A percentile compares a stretch with the other conserved stretches of the same genome.
Conservation (phyloP, 2,329 filamentous ascomycete genomes). For the Aspergillus clavatus region DNA sequence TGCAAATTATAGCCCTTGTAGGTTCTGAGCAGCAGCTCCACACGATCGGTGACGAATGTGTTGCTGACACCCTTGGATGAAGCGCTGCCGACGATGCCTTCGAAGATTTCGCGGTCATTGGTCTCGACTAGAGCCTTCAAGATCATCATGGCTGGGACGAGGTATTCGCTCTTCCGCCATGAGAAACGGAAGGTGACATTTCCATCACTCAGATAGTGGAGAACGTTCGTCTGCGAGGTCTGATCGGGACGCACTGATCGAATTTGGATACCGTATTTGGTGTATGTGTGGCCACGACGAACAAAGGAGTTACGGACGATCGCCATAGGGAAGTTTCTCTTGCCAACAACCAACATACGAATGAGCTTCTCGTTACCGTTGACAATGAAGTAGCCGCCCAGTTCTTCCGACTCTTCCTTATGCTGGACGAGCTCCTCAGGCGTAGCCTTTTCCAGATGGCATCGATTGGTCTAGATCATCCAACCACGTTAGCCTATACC, state of each 20-base stretch:
- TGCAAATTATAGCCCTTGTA: conserved; percentile 89
- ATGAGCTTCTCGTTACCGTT: conserved; percentile 98
- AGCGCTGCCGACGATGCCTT: conserved; percentile 76
- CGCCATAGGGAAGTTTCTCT: conserved; percentile 91
- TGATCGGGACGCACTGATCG: conserved; percentile 94
- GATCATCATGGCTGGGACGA: conserved; percentile 96
- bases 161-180: conserved; percentile 94
- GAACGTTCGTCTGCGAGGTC: conserved; percentile 92
- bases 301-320: conserved; percentile 87
- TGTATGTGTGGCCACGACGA: conserved; percentile 81
- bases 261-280: conserved; percentile 83
- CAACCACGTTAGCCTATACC: conserved; percentile 3
- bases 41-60: conserved; percentile 90
- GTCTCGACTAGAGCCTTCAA: conserved; percentile 92
- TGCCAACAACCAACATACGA: conserved; percentile 81
- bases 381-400: conserved; percentile 95
- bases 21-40: conserved; percentile 84
- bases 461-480: conserved; percentile 67
- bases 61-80: conserved; percentile 74
- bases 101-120: conserved; percentile 93
- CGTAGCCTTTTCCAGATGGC: conserved; percentile 80
- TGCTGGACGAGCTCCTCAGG: conserved; percentile 75
- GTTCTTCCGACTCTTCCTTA: conserved; percentile 93
- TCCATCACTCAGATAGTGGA: conserved; percentile 92
- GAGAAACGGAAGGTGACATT: conserved; percentile 97